A percentile compares a stretch with the other conserved stretches of the same genome.
phyloP scores from a whole-genome alignment of 192 early-diverging fungal species.

The Backusella psychrophila region DNA sequence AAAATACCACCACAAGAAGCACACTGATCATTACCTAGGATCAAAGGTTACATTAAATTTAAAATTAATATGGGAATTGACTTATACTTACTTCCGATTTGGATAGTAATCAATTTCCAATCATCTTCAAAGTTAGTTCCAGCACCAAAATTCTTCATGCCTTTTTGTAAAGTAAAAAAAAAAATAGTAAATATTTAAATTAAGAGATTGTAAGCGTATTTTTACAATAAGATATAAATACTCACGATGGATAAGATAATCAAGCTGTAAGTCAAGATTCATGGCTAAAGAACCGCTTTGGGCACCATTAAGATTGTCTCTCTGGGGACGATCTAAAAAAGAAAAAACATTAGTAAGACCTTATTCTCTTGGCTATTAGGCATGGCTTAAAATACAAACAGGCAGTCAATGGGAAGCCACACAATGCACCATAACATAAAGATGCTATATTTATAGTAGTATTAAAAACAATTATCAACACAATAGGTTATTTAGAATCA shows the following conservation, averaged over 20 bases:
- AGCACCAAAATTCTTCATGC: not conserved
- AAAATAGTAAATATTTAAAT: not conserved
- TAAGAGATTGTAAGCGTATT: not conserved
- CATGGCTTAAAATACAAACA: not conserved
- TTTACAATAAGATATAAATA: not conserved
- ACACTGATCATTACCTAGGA: slow-evolving; percentile 25
- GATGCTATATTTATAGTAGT: not conserved
- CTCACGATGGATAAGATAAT: slow-evolving; percentile 36
- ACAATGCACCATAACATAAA: slow-evolving; percentile 7
- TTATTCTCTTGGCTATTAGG: not conserved
- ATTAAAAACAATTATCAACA: too few relatives aligned
- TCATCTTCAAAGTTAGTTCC: slow-evolving; percentile 4
- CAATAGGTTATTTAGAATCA: too few relatives aligned
- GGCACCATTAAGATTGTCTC: slow-evolving; percentile 47
- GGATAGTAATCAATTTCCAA: slow-evolving; percentile 19
- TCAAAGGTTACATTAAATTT: not conserved
- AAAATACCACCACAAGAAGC: slow-evolving; percentile 7
- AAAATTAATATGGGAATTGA: not conserved
- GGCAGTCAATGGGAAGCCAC: slow-evolving; percentile 1
- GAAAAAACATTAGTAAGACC: not conserved
- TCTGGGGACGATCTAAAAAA: slow-evolving; percentile 12
- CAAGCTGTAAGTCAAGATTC: slow-evolving; percentile 43
- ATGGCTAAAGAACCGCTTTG: slow-evolving; percentile 44
- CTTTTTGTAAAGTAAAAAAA: not conserved
- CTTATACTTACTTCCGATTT: slow-evolving; percentile 21